A percentile compares a stretch with the other conserved stretches of the same genome.
Evolutionary conservation across 2,329 filamentous ascomycete species (phyloP).

Genomic region (Madurella mycetomatis): DNA sequence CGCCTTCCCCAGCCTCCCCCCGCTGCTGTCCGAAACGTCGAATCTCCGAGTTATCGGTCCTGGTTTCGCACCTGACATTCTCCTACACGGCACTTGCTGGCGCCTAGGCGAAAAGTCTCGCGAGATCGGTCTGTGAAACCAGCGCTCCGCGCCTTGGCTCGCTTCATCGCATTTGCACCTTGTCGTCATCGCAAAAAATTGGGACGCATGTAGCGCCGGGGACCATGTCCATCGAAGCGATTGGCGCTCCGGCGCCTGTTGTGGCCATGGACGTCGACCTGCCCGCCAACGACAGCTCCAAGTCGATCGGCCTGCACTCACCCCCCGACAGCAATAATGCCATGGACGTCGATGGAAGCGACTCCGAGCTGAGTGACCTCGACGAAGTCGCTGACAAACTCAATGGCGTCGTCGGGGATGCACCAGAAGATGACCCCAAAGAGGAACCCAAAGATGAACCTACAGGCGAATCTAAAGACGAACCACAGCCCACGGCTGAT

Average conservation of each 20-base stretch:
- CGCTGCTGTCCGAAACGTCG: conserved; percentile 16
- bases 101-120: conserved; percentile 18
- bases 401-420: conserved; percentile 17
- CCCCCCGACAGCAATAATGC: conserved; percentile 61
- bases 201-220: conserved; percentile 43
- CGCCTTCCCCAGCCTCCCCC: conserved; percentile 9
- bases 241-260: conserved; percentile 43
- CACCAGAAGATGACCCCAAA: conserved; percentile 19
- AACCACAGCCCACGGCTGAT: conserved; percentile 26
- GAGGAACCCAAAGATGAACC: conserved; percentile 1
- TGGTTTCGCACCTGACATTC: conserved; percentile 17
- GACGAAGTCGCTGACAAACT: conserved; percentile 49
- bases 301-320: conserved; percentile 53
- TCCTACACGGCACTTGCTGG: conserved; percentile 19
- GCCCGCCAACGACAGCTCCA: conserved; percentile 31
- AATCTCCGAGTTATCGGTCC: conserved; percentile 17
- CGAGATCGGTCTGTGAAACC: conserved; percentile 17
- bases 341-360: conserved; percentile 54
- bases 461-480: conserved; percentile 2
- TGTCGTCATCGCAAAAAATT: conserved; percentile 16
- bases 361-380: conserved; percentile 63
- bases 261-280: conserved; percentile 25
- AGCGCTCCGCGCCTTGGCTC: not conserved
- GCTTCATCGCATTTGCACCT: conserved; percentile 8
- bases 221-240: conserved; percentile 54